Base-by-base conservation (phyloP, 495 filamentous ascomycete species). In the Corynascus novoguineensis region DNA sequence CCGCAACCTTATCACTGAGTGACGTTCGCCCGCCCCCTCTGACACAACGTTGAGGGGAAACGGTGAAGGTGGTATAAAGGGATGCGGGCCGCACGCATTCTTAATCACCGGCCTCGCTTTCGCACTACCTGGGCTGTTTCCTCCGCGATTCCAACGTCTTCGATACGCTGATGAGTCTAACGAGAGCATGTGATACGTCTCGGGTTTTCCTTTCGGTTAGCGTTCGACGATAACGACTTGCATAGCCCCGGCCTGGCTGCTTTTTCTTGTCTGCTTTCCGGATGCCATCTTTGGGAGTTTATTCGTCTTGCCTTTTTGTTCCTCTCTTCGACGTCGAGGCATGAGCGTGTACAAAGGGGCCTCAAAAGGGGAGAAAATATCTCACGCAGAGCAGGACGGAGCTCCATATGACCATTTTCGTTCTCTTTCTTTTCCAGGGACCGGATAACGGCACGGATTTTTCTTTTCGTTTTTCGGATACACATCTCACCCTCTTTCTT, bases 211-310 rank as follows among this genome's bases (percentile, higher is more conserved):
- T 22, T 57, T 31, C 41, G 28, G 27, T 27, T 22, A 44, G n/a
- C 37, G 22, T 57, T 61, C 34, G 29, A 58, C 38, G 35, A 37
- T n/a, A 34, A 44, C 25, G 45, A 49, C 24, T 52, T 59, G 50
- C 63, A 65, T 65, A 57, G 63, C 63, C 37, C 37, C 28, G 63
- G 49, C 50, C n/a, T n/a, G n/a, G n/a, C n/a, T n/a, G n/a, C n/a
- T n/a, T n/a, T n/a, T n/a, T n/a, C n/a, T n/a, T n/a, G n/a, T 56
- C 42, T 41, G 40, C 62, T 41, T 52, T 42, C n/a, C 10, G 17
- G 46, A 21, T 41, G 42, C 46, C 38, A 57, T 53, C 11, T 19
- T 32, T n/a, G n/a, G 22, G 50, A 49, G 48, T 41, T 45, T 46
- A n/a, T 32, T 21, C 4, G 4, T 41, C n/a, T 24, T 59, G 32